These are phyloP conservation scores for Hymenoscyphus occultus DNA, from an alignment of 2,329 filamentous ascomycete genomes.

Conservation along the genomic window DNA sequence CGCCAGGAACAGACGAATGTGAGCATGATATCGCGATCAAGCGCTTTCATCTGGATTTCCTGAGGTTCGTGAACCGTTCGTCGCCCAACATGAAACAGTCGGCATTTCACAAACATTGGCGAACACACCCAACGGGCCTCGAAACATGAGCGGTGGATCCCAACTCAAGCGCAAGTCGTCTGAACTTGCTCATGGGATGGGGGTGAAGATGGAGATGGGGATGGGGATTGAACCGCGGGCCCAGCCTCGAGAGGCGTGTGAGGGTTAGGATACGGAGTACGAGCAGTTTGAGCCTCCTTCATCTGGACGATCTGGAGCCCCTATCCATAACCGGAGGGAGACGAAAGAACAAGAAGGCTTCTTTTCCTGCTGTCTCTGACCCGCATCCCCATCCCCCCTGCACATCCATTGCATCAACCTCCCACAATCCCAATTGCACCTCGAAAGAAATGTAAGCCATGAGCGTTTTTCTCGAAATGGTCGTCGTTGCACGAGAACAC, in stretches of 20 bases:
- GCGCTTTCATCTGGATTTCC: neutral
- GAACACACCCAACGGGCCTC: neutral
- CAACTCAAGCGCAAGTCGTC: constrained; percentile 3
- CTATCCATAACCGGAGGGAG: no score
- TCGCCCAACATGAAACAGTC: neutral
- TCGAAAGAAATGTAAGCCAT: no score
- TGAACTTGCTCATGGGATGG: constrained; percentile 1
- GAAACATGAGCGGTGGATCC: neutral
- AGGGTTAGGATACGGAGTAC: neutral
- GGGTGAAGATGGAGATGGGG: neutral
- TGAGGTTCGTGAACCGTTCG: neutral
- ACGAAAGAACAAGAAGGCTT: no score
- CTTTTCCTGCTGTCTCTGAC: no score
- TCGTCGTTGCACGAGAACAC: neutral
- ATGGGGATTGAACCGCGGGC: neutral
- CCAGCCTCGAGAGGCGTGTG: no score
- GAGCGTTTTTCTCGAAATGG: no score
- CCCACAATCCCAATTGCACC: no score
- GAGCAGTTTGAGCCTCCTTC: no score
- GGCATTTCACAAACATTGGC: constrained; percentile 4
- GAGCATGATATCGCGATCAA: neutral
- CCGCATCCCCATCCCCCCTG: no score
- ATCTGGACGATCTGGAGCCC: no score
- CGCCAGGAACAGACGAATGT: neutral
- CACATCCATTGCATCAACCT: no score